These are phyloP conservation scores for Physcomitrium patens DNA, from an alignment of 225 moss, liverwort and hornwort genomes.

Conservation along the genomic window DNA sequence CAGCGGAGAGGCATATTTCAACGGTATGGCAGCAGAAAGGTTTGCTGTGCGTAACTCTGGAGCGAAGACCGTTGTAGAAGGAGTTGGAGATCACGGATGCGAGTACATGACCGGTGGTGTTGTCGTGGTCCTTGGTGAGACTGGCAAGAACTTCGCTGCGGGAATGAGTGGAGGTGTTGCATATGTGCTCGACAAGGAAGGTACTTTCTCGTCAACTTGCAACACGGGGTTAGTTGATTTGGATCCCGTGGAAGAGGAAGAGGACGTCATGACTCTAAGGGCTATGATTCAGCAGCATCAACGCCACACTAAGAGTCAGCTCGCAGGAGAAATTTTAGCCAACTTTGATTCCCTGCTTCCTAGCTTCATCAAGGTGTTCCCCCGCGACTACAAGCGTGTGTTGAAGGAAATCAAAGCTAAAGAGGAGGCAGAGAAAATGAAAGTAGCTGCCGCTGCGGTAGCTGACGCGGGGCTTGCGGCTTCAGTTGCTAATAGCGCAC, in stretches of 20 bases:
- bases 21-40: constrained; percentile 76
- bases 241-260: constrained; percentile 66
- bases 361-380: constrained; percentile 74
- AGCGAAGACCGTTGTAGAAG: constrained; percentile 76
- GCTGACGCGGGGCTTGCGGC: constrained; percentile 21
- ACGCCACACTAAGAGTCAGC: constrained; percentile 60
- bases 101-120: constrained; percentile 83
- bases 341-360: constrained; percentile 61
- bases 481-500: constrained; percentile 20
- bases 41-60: constrained; percentile 77
- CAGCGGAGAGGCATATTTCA: constrained; percentile 73
- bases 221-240: constrained; percentile 69
- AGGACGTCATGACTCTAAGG: constrained; percentile 66
- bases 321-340: constrained; percentile 54
- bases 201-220: constrained; percentile 57
- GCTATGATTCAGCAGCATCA: constrained; percentile 83
- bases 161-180: constrained; percentile 83
- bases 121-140: constrained; percentile 69
- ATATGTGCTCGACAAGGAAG: constrained; percentile 64
- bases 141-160: constrained; percentile 76
- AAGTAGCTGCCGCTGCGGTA: constrained; percentile 44
- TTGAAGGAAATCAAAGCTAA: constrained; percentile 61
- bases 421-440: constrained; percentile 45
- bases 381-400: constrained; percentile 78
- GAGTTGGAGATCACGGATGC: constrained; percentile 78